Base-by-base conservation (phyloP, 345 rosid genomes). In the Physaria fendleri region DNA sequence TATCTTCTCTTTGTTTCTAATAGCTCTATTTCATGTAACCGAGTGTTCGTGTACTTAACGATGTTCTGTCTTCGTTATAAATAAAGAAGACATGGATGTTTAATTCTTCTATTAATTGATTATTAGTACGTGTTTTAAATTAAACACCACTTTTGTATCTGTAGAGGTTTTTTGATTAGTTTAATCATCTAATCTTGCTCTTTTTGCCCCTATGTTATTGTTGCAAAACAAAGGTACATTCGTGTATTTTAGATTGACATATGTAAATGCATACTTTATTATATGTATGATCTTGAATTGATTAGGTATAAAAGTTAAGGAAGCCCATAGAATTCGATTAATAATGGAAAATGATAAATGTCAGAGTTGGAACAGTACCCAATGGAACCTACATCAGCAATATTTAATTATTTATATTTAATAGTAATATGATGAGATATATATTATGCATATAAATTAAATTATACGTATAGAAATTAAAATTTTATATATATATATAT, bases 361-460 rank as follows among this genome's bases (percentile, higher is more conserved):
- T 68, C 67, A 68, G 66, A 68, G 29, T 14, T 52, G 67, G 61
- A 68, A 27, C 67, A 44, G 40, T 60, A 20, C 54, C 62, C 62
- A 33, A 68, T 38, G 55, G 55, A 59, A 18, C 49, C 41, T 24
- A 35, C 41, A 18, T 67, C 54, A 38, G 16, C 48, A n/a, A n/a
- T n/a, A n/a, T n/a, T n/a, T n/a, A n/a, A n/a, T n/a, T n/a, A n/a
- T n/a, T n/a, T n/a, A n/a, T n/a, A n/a, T n/a, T n/a, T n/a, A n/a
- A n/a, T n/a, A n/a, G n/a, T n/a, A n/a, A n/a, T n/a, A n/a, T n/a
- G n/a, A n/a, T n/a, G n/a, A n/a, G n/a, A n/a, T n/a, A n/a, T n/a
- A n/a, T n/a, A n/a, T n/a, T n/a, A n/a, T n/a, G n/a, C n/a, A n/a
- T n/a, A n/a, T n/a, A n/a, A n/a, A n/a, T n/a, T n/a, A n/a, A n/a